Evolutionary conservation across 2,329 filamentous ascomycete species (phyloP).

Genomic region (Aureobasidium sp.): DNA sequence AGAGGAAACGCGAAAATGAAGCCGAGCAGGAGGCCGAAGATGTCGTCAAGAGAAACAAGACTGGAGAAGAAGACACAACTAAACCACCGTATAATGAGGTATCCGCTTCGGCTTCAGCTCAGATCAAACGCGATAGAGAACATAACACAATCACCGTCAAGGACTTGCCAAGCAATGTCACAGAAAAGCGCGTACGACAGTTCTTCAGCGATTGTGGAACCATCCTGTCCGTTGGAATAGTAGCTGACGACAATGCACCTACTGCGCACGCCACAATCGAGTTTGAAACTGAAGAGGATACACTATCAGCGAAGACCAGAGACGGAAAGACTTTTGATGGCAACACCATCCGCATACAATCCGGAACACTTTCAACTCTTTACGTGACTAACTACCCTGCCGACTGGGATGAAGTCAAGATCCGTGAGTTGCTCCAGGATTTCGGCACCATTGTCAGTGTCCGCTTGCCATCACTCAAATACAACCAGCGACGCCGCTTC

Average conservation of each 20-base stretch:
- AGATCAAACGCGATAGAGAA: conserved; percentile 75
- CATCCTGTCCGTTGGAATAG: conserved; percentile 68
- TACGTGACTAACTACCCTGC: conserved; percentile 89
- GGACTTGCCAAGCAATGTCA: conserved; percentile 63
- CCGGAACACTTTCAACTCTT: conserved; percentile 72
- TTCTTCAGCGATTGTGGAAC: conserved; percentile 89
- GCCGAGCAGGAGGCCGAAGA: conserved; percentile 45
- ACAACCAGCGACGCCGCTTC: conserved; percentile 81
- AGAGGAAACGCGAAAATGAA: conserved; percentile 68
- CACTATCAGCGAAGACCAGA: conserved; percentile 69
- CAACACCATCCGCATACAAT: conserved; percentile 63
- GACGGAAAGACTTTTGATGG: conserved; percentile 74
- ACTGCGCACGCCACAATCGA: conserved; percentile 72
- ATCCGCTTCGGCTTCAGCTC: conserved; percentile 28
- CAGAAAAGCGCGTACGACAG: conserved; percentile 68
- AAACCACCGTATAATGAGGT: conserved; percentile 27
- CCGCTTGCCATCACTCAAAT: conserved; percentile 86
- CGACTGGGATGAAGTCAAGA: conserved; percentile 62
- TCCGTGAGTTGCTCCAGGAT: conserved; percentile 61
- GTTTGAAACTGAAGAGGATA: conserved; percentile 74
- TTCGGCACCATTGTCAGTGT: conserved; percentile 80
- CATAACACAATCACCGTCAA: conserved; percentile 78
- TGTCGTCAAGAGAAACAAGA: conserved; percentile 60
- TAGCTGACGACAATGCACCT: conserved; percentile 55
- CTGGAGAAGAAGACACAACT: conserved; percentile 32